phyloP scores from a whole-genome alignment of 1,284 basidiomycete genomes.

The Pholiota adiposa region DNA sequence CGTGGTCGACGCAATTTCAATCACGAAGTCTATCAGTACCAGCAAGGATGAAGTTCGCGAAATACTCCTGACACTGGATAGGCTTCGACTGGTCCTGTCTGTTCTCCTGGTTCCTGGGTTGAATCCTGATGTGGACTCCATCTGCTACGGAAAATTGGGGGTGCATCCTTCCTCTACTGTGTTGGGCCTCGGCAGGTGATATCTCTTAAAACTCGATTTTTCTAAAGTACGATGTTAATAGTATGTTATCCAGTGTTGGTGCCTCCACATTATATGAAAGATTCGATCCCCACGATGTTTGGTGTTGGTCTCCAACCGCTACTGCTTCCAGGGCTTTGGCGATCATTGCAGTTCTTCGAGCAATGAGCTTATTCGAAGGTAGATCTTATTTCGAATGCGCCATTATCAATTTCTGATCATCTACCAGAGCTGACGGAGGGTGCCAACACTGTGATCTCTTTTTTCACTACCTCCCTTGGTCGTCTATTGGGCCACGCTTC shows the following conservation, averaged over 20 bases:
- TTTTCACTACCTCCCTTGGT: constrained; percentile 74
- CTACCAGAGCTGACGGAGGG: constrained; percentile 68
- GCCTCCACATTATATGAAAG: constrained; percentile 49
- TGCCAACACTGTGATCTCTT: constrained; percentile 74
- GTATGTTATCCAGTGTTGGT: constrained; percentile 32
- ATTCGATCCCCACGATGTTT: constrained; percentile 47
- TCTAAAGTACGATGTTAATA: too few relatives aligned
- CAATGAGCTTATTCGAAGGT: constrained; percentile 78
- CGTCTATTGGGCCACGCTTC: constrained; percentile 60
- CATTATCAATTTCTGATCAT: too few relatives aligned
- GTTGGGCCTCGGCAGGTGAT: constrained; percentile 57
- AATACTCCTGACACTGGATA: constrained; percentile 45
- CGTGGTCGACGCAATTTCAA: constrained; percentile 47
- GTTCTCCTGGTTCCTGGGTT: constrained; percentile 55
- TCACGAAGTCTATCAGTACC: constrained; percentile 53
- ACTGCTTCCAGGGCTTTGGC: constrained; percentile 74
- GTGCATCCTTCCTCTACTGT: constrained; percentile 38
- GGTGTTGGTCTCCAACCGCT: constrained; percentile 71
- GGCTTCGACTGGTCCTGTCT: constrained; percentile 51
- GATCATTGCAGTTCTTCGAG: constrained; percentile 70
- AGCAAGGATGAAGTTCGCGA: constrained; percentile 42
- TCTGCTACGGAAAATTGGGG: constrained; percentile 58
- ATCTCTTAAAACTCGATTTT: too few relatives aligned
- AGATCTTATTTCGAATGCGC: background rate
- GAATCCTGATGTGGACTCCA: constrained; percentile 63